phyloP scores from a whole-genome alignment of 2,329 filamentous ascomycete species.

The Purpureocillium lavendulum region DNA sequence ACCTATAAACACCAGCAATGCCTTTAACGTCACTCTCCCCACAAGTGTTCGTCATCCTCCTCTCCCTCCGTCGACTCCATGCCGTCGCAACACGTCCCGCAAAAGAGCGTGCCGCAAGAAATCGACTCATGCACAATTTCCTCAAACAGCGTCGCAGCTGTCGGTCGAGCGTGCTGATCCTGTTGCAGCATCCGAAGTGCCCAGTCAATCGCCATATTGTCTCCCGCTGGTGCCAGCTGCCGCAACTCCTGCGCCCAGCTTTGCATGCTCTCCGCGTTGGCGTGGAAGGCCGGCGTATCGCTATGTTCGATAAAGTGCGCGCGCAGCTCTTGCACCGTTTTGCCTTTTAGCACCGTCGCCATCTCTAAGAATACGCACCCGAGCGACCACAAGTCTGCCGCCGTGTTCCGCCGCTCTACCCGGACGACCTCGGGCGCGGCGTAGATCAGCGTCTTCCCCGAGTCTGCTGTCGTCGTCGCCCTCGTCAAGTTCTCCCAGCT shows the following conservation, averaged over 20 bases:
- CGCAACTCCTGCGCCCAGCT: too few relatives aligned
- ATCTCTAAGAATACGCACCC: neutral
- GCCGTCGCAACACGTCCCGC: neutral
- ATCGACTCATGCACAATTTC: neutral
- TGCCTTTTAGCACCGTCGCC: neutral
- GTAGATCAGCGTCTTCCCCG: neutral
- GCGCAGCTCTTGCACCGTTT: neutral
- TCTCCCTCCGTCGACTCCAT: neutral
- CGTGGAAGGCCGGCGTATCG: too few relatives aligned
- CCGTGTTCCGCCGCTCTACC: neutral
- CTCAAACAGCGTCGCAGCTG: neutral
- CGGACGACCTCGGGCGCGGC: neutral
- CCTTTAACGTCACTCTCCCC: neutral
- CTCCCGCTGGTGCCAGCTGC: too few relatives aligned
- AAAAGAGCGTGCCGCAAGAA: neutral
- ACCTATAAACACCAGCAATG: neutral
- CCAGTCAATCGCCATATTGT: neutral
- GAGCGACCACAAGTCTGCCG: neutral
- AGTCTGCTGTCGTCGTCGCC: neutral
- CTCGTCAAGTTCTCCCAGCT: conserved; percentile 1
- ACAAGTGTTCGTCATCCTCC: neutral
- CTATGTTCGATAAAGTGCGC: neutral
- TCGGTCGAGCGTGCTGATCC: neutral
- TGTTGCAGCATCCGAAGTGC: neutral
- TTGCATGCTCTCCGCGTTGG: too few relatives aligned